Evolutionary conservation across 2,329 filamentous ascomycete species (phyloP).

Genomic region (Sporothrix brasiliensis): DNA sequence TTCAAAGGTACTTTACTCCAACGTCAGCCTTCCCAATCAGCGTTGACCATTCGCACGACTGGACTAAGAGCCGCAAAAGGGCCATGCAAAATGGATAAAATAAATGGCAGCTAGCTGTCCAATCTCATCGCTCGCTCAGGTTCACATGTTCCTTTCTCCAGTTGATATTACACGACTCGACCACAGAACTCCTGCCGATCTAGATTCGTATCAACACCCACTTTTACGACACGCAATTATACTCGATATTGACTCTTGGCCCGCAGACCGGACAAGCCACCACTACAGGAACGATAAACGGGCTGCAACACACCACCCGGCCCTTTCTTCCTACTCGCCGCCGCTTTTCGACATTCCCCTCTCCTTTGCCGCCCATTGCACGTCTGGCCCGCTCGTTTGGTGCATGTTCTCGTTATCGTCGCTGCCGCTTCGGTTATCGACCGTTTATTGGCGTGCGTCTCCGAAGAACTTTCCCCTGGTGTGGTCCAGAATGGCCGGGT

Average conservation of each 20-base stretch:
- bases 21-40: constrained; percentile 2
- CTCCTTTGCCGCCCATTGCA: background rate
- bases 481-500: constrained; percentile 23
- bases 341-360: background rate
- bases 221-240: background rate
- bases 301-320: constrained; percentile 18
- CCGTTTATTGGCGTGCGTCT: constrained; percentile 14
- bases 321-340: background rate
- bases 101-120: background rate
- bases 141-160: constrained; percentile 21
- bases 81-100: background rate
- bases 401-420: constrained; percentile 1
- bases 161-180: constrained; percentile 8
- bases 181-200: background rate
- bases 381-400: background rate
- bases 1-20: background rate
- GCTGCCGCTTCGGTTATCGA: constrained; percentile 19
- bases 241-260: background rate
- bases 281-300: constrained; percentile 12
- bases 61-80: background rate
- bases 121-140: constrained; percentile 15
- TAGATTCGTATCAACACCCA: constrained; percentile 20
- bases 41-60: background rate
- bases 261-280: background rate
- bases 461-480: background rate